These are phyloP conservation scores for Quercus bicolor DNA, from an alignment of 306 rosid species.

Conservation along the genomic window DNA sequence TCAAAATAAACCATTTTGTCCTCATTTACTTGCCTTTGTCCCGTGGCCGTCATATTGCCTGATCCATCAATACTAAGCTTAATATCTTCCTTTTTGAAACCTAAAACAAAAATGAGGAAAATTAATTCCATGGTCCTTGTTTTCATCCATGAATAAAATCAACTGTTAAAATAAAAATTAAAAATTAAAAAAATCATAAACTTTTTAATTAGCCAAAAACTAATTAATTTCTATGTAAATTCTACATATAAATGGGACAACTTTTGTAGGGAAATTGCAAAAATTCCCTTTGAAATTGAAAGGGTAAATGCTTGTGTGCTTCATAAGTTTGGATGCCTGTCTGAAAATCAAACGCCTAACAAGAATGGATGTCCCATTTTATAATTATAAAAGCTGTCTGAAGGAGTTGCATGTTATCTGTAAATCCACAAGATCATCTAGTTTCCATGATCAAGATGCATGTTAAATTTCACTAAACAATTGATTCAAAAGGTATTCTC, in stretches of 20 bases:
- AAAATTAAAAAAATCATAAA: background rate
- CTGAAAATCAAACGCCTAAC: too few relatives aligned
- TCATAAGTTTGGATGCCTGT: background rate
- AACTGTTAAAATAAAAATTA: background rate
- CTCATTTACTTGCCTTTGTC: conserved; percentile 45
- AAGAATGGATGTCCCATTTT: too few relatives aligned
- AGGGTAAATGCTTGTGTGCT: background rate
- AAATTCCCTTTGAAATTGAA: too few relatives aligned
- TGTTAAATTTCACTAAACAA: too few relatives aligned
- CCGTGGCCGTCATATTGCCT: conserved; percentile 36
- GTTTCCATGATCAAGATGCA: too few relatives aligned
- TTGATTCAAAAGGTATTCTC: background rate
- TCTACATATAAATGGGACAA: background rate
- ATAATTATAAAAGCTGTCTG: too few relatives aligned
- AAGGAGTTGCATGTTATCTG: too few relatives aligned
- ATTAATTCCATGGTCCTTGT: background rate
- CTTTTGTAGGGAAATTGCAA: too few relatives aligned
- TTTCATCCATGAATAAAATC: background rate
- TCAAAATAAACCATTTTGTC: conserved; percentile 34
- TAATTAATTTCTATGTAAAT: background rate
- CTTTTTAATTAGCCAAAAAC: background rate
- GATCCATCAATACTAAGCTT: conserved; percentile 35
- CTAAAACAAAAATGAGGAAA: conserved; percentile 23
- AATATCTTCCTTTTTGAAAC: conserved; percentile 57
- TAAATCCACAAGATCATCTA: too few relatives aligned